A percentile compares a stretch with the other conserved stretches of the same genome.
Evolutionary conservation across 2,329 filamentous ascomycete species (phyloP).

Genomic region (Aureobasidium sp.): DNA sequence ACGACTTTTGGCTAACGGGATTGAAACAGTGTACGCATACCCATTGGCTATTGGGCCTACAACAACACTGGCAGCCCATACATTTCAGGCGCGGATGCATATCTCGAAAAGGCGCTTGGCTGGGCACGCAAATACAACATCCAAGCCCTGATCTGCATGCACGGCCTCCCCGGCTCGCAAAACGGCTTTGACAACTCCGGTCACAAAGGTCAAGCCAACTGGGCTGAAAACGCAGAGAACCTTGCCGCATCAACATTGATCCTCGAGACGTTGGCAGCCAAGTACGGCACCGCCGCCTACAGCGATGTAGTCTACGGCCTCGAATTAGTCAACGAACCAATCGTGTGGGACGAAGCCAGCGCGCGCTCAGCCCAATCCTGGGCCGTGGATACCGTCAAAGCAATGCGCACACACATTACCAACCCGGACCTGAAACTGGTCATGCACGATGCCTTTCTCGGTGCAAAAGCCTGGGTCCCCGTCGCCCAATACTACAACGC

Average conservation of each 20-base stretch:
- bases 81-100: conserved; percentile 44
- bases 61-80: conserved; percentile 47
- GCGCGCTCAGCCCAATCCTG: conserved; percentile 44
- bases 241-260: conserved; percentile 46
- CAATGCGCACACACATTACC: conserved; percentile 25
- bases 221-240: conserved; percentile 42
- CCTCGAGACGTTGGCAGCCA: conserved; percentile 49
- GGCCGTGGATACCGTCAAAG: conserved; percentile 48
- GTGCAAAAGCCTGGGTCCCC: conserved; percentile 52
- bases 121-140: conserved; percentile 48
- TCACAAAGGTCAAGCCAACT: conserved; percentile 36
- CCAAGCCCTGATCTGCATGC: conserved; percentile 53
- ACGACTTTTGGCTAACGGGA: conserved; percentile 5
- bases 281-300: conserved; percentile 48
- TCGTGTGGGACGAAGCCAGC: conserved; percentile 38
- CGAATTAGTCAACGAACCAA: conserved; percentile 52
- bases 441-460: conserved; percentile 51
- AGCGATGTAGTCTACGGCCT: conserved; percentile 54
- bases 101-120: conserved; percentile 49
- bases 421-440: conserved; percentile 39
- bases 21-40: conserved; percentile 43
- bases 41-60: conserved; percentile 55
- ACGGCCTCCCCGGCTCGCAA: conserved; percentile 50
- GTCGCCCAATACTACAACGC: conserved; percentile 48
- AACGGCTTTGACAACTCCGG: conserved; percentile 60